Evolutionary conservation across 2,329 filamentous ascomycete genomes (phyloP), one percentile per base, ranked within the genome.

Genomic region (Drechmeria coniospora): DNA sequence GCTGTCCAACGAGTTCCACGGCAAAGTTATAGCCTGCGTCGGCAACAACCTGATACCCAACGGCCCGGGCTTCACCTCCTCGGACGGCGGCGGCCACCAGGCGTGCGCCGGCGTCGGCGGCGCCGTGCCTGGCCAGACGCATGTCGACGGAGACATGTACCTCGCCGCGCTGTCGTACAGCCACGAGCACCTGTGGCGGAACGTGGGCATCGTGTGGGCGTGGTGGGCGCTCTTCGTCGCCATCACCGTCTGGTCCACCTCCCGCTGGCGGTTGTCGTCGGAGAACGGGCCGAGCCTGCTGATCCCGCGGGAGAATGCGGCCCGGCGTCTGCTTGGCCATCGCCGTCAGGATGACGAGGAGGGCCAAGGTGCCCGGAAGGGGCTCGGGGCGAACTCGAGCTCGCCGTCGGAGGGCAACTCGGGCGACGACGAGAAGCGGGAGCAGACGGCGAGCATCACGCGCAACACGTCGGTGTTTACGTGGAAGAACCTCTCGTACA

Each of bases 401-500:
- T 23, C 28, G 8, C 24, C 26, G 6, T 35, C 32, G 6, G 24
- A 12, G 10, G 23, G 10, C 4, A 12, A 24, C 15, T 8, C 18
- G 3, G 28, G 27, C 2, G 13, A 33, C 11, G 32, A 38, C 16
- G 32, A 31, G 3, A 41, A 33, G 5, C 34, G n/a, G n/a, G n/a
- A n/a, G n/a, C n/a, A n/a, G n/a, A n/a, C 32, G 9, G 25, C 38
- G 18, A 42, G 57, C 17, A 55, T 79, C 1, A 50, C 74, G 17
- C 64, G 64, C 15, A 79, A 79, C 45, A 75, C 66, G 0, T 74
- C 70, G 0, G 59, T 79, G 0, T 80, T 82, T 39, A 83, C 78
- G 1, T 84, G 78, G 75, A 76, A 76, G 44, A 65, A 80, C 32
- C 63, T 84, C 1, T 64, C 57, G 1, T 83, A 82, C 42, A 78